Conservation (phyloP, 2,329 filamentous ascomycete genomes). For the Sporothrix pallida region DNA sequence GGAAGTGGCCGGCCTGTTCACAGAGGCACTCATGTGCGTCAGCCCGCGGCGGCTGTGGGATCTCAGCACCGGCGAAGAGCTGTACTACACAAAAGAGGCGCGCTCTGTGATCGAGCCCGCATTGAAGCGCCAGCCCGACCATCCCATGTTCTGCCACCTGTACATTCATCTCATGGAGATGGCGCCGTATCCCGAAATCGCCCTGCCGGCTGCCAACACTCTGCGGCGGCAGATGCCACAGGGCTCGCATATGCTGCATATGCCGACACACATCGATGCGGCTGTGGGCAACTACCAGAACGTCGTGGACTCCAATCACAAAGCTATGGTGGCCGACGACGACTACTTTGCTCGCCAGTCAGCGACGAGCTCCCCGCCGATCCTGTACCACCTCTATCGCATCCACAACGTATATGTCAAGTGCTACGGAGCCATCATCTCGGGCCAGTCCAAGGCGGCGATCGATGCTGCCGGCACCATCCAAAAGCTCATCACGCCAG, state of each 20-base stretch:
- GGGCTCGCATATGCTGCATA: conserved; percentile 26
- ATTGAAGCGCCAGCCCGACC: conserved; percentile 57
- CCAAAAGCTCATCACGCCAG: conserved; percentile 41
- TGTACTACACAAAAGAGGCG: conserved; percentile 59
- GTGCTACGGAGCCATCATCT: conserved; percentile 64
- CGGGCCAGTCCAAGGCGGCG: conserved; percentile 53
- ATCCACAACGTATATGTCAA: conserved; percentile 62
- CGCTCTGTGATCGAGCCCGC: conserved; percentile 65
- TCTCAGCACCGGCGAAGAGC: conserved; percentile 50
- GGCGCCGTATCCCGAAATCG: conserved; percentile 22
- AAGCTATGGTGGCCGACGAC: conserved; percentile 32
- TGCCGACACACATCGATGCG: conserved; percentile 31
- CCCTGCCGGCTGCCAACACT: conserved; percentile 14
- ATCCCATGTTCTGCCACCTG: conserved; percentile 70
- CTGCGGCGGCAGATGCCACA: conserved; percentile 24
- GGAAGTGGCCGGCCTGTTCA: conserved; percentile 68
- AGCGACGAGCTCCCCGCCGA: conserved; percentile 43
- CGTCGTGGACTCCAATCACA: conserved; percentile 31
- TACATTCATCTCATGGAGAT: conserved; percentile 47
- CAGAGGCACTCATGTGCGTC: conserved; percentile 59
- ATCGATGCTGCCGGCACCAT: conserved; percentile 52
- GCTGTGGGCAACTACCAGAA: conserved; percentile 29
- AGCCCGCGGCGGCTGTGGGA: conserved; percentile 56
- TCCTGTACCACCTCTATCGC: conserved; percentile 63
- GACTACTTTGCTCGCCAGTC: conserved; percentile 53